Evolutionary conservation across 2,329 filamentous ascomycete genomes (phyloP).

Genomic region (Verticillium nonalfalfae): DNA sequence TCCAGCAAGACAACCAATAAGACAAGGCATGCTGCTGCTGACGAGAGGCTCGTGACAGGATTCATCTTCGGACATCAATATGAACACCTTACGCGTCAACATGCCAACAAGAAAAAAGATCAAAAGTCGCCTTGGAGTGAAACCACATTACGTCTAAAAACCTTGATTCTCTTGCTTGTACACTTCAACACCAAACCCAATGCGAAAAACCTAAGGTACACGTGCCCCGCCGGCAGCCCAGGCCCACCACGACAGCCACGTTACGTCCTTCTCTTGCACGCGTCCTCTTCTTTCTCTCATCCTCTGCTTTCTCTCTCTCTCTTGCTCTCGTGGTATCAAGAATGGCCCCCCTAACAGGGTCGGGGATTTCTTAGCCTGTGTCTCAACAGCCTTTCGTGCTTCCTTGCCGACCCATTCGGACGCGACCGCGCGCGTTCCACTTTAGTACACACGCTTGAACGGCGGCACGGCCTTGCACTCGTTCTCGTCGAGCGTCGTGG

Average conservation of each 20-base stretch:
- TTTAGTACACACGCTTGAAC: slow-evolving; percentile 88
- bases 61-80: no score
- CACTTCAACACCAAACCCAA: background rate
- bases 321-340: background rate
- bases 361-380: background rate
- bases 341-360: background rate
- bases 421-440: slow-evolving; percentile 2
- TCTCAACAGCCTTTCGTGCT: background rate
- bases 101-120: no score
- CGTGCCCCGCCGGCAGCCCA: background rate
- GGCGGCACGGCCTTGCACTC: slow-evolving; percentile 96
- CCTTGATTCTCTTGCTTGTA: background rate
- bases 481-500: slow-evolving; percentile 80
- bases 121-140: no score
- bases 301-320: background rate
- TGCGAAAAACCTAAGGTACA: background rate
- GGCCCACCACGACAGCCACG: no score
- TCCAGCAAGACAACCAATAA: no score
- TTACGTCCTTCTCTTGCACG: no score
- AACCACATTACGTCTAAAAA: background rate
- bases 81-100: no score
- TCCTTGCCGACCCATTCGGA: background rate
- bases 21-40: no score
- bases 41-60: no score
- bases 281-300: background rate